Evolutionary conservation across 2,329 filamentous ascomycete species (phyloP).

Genomic region (Scedosporium boydii): DNA sequence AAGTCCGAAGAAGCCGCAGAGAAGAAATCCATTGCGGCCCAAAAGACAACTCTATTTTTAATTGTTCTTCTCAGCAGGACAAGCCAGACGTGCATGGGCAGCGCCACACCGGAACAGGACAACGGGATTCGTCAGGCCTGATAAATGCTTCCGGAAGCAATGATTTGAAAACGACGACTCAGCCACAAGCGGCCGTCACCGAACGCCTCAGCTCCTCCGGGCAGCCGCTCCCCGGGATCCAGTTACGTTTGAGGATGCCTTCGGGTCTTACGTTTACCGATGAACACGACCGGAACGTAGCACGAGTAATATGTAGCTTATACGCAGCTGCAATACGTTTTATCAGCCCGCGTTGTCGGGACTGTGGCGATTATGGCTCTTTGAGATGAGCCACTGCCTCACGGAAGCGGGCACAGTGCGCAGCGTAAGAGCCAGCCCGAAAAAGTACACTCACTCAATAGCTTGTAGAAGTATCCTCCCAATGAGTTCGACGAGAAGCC

Average conservation of each 20-base stretch:
- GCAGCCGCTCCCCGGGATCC: not conserved
- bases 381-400: not conserved
- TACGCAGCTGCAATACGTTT: not conserved
- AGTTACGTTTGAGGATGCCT: not conserved
- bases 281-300: not conserved
- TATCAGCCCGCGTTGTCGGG: not conserved
- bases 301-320: not conserved
- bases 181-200: no score
- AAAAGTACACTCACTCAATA: not conserved
- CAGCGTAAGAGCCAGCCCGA: not conserved
- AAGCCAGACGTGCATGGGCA: not conserved
- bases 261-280: not conserved
- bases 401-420: not conserved
- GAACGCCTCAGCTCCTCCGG: no score
- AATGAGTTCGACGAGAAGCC: not conserved
- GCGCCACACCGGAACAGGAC: not conserved
- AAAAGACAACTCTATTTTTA: not conserved
- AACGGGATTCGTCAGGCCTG: no score
- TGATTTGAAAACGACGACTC: no score
- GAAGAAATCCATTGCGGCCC: conserved; percentile 1
- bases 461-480: not conserved
- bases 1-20: not conserved
- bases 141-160: no score
- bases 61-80: not conserved
- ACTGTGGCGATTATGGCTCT: not conserved